Base-by-base conservation (phyloP, 2,329 filamentous ascomycete genomes). In the Orbilia oligospora region DNA sequence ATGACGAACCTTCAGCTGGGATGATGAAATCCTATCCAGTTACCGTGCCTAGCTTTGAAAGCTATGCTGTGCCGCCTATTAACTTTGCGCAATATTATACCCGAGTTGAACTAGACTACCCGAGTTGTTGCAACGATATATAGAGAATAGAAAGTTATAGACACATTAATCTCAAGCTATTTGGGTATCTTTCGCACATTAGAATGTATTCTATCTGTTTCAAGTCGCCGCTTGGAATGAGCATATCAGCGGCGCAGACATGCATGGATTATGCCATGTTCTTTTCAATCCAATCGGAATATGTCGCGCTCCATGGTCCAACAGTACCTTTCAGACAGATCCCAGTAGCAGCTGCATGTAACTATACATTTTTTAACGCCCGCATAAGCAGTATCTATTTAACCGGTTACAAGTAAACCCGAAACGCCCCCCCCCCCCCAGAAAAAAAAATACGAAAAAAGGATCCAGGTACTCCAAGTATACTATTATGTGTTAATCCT, bases 1-100 rank as follows among this genome's bases (percentile, higher is more conserved):
- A 65, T 48, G 14, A 14, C 14, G 16, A 6, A 9, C 38, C 10
- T 48, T 8, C 18, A 73, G 70, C n/a, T 73, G 70, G 70, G 41
- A 73, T 12, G 51, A 73, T n/a, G 61, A 66, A 53, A 10, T 16
- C 48, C 22, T 73, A 5, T 44, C 70, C 2, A 33, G n/a, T 5
- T 73, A 73, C 41, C 44, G 56, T 18, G 10, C 56, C 27, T 27
- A 27, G 33, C 20, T 27, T 41, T 61, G 20, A 61, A 44, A 27
- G 12, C 24, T 41, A 20, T 9, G 4, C 22, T 24, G 48, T 3
- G 10, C 24, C 3, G 20, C 20, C 24, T 27, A 27, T 44, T 61
- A n/a, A 24, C 1, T 14, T 58, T 41, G 56, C 56, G 12, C 33
- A 16, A 38, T 46, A 51, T 58, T 20, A 44, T 61, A 61, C 56